Percentiles rank a stretch among this genome's conserved stretches.
Conservation (phyloP, 2,329 filamentous ascomycete genomes). For the Alternaria gaisen region DNA sequence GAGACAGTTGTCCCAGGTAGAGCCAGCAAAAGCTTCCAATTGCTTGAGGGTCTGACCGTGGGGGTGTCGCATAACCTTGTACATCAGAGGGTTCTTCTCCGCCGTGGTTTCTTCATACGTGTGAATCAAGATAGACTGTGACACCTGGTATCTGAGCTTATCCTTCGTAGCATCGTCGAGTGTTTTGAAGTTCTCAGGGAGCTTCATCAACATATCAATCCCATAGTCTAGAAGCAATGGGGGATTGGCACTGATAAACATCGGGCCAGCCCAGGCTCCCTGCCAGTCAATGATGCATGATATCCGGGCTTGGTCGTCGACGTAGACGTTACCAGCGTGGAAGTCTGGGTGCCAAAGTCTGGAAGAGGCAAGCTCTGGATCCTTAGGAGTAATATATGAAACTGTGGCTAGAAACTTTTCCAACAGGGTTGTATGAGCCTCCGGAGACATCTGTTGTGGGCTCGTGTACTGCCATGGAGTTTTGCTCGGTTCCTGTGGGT, state of each 20-base stretch:
- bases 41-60: conserved; percentile 39
- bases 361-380: conserved; percentile 30
- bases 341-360: conserved; percentile 43
- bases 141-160: conserved; percentile 34
- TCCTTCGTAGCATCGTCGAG: conserved; percentile 34
- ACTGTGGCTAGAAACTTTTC: conserved; percentile 33
- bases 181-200: conserved; percentile 37
- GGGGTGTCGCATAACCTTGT: conserved; percentile 35
- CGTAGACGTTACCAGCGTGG: conserved; percentile 40
- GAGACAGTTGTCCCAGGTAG: conserved; percentile 37
- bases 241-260: conserved; percentile 37
- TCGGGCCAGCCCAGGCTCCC: conserved; percentile 29
- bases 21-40: conserved; percentile 37
- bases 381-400: conserved; percentile 36
- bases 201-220: conserved; percentile 39
- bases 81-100: conserved; percentile 36
- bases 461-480: conserved; percentile 46
- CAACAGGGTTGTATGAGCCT: conserved; percentile 30
- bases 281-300: conserved; percentile 45
- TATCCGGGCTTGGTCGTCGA: conserved; percentile 33
- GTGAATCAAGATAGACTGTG: conserved; percentile 36
- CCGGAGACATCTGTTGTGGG: conserved; percentile 37
- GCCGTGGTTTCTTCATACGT: conserved; percentile 33
- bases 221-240: conserved; percentile 35
- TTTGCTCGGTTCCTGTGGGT: conserved; percentile 34